These are phyloP conservation scores for Paraleonurus japonicus DNA, from an alignment of 257 asterid genomes.

Conservation along the genomic window DNA sequence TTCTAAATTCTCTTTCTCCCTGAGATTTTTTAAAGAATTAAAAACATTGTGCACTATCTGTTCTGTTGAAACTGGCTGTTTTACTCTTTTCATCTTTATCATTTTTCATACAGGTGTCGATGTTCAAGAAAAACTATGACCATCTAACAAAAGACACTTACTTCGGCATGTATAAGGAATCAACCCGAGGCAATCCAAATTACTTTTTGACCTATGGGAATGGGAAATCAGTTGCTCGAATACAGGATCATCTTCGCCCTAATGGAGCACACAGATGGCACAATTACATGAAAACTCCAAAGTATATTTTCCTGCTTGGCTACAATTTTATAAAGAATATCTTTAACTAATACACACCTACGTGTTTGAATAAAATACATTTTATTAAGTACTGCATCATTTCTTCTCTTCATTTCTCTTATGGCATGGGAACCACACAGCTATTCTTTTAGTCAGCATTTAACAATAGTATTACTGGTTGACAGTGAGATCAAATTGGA, in stretches of 20 bases:
- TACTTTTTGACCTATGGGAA: slow-evolving; percentile 82
- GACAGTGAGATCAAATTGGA: slow-evolving; percentile 62
- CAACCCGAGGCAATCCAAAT: slow-evolving; percentile 71
- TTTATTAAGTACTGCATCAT: not conserved
- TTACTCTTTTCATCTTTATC: slow-evolving; percentile 1
- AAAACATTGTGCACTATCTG: slow-evolving; percentile 14
- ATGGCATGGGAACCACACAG: slow-evolving; percentile 12
- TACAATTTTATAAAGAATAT: not conserved
- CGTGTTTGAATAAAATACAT: slow-evolving; percentile 8
- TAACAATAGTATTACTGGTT: slow-evolving; percentile 24
- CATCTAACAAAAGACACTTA: slow-evolving; percentile 61
- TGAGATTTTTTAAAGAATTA: not conserved
- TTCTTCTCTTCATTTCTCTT: not conserved
- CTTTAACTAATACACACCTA: slow-evolving; percentile 1
- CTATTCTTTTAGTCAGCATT: slow-evolving; percentile 5
- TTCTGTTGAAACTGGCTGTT: slow-evolving; percentile 18
- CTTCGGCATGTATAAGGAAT: slow-evolving; percentile 52
- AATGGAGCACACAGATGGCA: slow-evolving; percentile 90
- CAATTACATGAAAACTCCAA: slow-evolving; percentile 70
- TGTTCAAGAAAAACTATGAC: slow-evolving; percentile 81
- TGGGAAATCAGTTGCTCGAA: slow-evolving; percentile 76
- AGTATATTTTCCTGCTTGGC: slow-evolving; percentile 37
- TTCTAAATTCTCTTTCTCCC: not conserved
- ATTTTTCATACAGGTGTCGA: slow-evolving; percentile 52
- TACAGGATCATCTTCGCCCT: slow-evolving; percentile 82